Percentiles rank a stretch among this genome's conserved stretches.
Conservation (phyloP, 1,139 yeast genomes). For the Kodamaea suecica region DNA sequence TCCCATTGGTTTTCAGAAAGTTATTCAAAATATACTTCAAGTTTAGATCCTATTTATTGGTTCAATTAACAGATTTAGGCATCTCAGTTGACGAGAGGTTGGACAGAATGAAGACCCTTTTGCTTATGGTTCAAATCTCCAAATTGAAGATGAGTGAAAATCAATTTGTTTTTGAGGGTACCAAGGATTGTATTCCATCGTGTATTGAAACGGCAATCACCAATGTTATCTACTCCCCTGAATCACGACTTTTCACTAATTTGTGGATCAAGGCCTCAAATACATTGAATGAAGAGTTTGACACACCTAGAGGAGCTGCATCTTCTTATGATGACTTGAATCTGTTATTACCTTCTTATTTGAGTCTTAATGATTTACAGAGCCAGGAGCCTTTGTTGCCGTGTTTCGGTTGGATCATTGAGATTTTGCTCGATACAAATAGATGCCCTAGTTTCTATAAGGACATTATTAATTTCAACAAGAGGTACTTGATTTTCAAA, state of each 20-base stretch:
- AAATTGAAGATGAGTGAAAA: slow-evolving; percentile 69
- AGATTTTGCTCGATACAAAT: slow-evolving; percentile 38
- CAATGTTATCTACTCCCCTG: slow-evolving; percentile 77
- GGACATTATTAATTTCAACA: slow-evolving; percentile 37
- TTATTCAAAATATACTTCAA: slow-evolving; percentile 67
- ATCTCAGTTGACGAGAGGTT: slow-evolving; percentile 58
- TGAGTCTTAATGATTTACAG: slow-evolving; percentile 28
- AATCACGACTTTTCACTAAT: slow-evolving; percentile 63
- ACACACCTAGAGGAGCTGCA: slow-evolving; percentile 11
- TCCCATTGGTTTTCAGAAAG: slow-evolving; percentile 71
- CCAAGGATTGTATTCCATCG: slow-evolving; percentile 62
- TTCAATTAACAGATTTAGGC: slow-evolving; percentile 62
- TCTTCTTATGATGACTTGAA: slow-evolving; percentile 29
- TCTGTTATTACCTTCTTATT: slow-evolving; percentile 34
- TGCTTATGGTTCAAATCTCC: slow-evolving; percentile 64
- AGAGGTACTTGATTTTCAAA: slow-evolving; percentile 42
- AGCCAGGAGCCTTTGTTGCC: slow-evolving; percentile 52
- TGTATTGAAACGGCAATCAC: slow-evolving; percentile 79
- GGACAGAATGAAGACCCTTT: slow-evolving; percentile 65
- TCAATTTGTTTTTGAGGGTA: slow-evolving; percentile 51
- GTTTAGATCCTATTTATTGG: slow-evolving; percentile 59
- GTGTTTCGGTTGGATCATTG: slow-evolving; percentile 71
- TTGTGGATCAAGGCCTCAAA: slow-evolving; percentile 62
- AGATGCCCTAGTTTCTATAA: slow-evolving; percentile 35
- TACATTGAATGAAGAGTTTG: slow-evolving; percentile 22